These are phyloP conservation scores for Dianthus caryophyllus DNA, from an alignment of 148 eudicot species.

Conservation along the genomic window DNA sequence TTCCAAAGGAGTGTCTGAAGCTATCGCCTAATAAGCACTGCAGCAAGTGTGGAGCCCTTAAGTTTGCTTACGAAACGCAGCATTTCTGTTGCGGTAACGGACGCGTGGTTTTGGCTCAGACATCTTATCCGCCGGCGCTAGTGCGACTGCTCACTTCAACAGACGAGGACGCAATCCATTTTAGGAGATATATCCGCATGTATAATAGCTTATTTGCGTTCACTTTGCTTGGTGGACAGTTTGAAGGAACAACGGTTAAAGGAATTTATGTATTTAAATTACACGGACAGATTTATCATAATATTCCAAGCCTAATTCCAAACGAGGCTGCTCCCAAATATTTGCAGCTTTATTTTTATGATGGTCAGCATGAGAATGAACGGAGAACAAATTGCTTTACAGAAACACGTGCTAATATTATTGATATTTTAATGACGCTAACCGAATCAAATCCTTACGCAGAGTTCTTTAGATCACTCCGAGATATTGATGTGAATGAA, in stretches of 20 bases:
- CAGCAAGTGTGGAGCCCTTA: too few relatives aligned
- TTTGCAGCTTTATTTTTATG: not conserved
- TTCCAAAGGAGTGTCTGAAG: too few relatives aligned
- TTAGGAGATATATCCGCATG: not conserved
- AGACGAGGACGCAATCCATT: not conserved
- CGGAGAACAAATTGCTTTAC: too few relatives aligned
- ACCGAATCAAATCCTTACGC: conserved; percentile 11
- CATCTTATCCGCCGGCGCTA: not conserved
- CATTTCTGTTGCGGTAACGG: too few relatives aligned
- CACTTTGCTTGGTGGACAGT: not conserved
- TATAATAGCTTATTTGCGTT: not conserved
- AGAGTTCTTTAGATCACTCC: not conserved
- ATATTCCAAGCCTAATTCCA: not conserved
- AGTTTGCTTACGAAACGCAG: too few relatives aligned
- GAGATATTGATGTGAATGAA: not conserved
- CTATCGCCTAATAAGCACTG: too few relatives aligned
- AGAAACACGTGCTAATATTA: not conserved
- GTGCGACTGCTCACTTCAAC: not conserved
- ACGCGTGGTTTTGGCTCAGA: too few relatives aligned
- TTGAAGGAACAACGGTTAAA: not conserved
- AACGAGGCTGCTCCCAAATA: not conserved
- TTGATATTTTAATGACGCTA: not conserved
- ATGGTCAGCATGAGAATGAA: too few relatives aligned
- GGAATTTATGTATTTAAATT: not conserved
- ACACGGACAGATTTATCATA: not conserved